Evolutionary conservation across 148 eudicot genomes (phyloP).

Genomic region (Camellia lanceoleosa): DNA sequence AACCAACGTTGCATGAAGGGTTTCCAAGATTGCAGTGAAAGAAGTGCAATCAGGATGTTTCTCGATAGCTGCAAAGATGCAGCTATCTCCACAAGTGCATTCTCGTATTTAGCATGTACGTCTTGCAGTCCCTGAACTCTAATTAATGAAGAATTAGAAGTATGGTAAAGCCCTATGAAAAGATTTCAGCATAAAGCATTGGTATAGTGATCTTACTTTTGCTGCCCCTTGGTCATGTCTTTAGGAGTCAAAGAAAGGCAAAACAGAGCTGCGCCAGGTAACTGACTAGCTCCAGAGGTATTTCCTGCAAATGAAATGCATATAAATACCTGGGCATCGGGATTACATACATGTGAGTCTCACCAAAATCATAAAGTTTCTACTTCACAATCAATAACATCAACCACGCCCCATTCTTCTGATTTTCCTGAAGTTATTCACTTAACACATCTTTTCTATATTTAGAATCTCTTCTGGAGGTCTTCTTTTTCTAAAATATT

Average conservation of each 20-base stretch:
- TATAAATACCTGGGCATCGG: neutral
- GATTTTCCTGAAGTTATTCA: slow-evolving; percentile 10
- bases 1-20: slow-evolving; percentile 83
- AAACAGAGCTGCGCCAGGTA: slow-evolving; percentile 89
- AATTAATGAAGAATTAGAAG: slow-evolving; percentile 21
- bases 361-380: neutral
- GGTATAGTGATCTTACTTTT: slow-evolving; percentile 42
- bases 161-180: slow-evolving; percentile 7
- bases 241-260: slow-evolving; percentile 44
- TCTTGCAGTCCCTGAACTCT: slow-evolving; percentile 52
- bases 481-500: no score
- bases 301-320: slow-evolving; percentile 45
- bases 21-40: slow-evolving; percentile 88
- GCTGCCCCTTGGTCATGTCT: slow-evolving; percentile 34
- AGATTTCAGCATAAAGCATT: slow-evolving; percentile 1
- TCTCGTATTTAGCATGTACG: slow-evolving; percentile 49
- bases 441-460: no score
- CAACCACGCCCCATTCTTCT: neutral
- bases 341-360: neutral
- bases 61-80: slow-evolving; percentile 75
- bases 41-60: slow-evolving; percentile 60
- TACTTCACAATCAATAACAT: neutral
- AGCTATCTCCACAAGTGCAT: slow-evolving; percentile 58
- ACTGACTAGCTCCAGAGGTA: slow-evolving; percentile 37
- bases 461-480: no score